A percentile compares a stretch with the other conserved stretches of the same genome.
Conservation (phyloP, 2,329 filamentous ascomycete genomes). For the Clathrospora elynae region DNA sequence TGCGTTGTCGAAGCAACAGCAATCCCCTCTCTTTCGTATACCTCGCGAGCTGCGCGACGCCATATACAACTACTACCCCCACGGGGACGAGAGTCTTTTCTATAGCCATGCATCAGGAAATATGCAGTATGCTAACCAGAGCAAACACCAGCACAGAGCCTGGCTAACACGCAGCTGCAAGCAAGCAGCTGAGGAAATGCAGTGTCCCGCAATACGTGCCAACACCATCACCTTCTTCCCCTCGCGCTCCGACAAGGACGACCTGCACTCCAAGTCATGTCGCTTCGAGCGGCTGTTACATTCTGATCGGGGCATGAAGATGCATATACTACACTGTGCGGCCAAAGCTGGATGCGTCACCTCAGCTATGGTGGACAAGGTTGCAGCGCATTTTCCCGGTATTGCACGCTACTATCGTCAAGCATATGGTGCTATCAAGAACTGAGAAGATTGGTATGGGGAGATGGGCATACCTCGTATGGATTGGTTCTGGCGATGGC, state of each 20-base stretch:
- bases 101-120: neutral
- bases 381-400: neutral
- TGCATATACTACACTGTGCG: neutral
- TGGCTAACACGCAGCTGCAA: neutral
- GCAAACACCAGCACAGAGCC: neutral
- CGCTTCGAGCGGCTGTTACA: neutral
- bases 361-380: neutral
- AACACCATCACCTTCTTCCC: neutral
- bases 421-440: neutral
- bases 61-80: neutral
- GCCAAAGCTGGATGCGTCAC: neutral
- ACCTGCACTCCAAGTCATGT: neutral
- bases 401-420: neutral
- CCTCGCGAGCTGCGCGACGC: neutral
- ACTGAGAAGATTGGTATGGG: neutral
- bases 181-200: neutral
- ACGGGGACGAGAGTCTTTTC: neutral
- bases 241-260: accelerated
- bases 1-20: neutral
- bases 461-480: neutral
- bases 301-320: neutral
- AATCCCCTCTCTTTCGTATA: neutral
- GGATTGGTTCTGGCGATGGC: neutral
- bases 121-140: neutral
- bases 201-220: neutral